Base-by-base conservation (phyloP, 345 rosid species). In the Kandelia obovata region DNA sequence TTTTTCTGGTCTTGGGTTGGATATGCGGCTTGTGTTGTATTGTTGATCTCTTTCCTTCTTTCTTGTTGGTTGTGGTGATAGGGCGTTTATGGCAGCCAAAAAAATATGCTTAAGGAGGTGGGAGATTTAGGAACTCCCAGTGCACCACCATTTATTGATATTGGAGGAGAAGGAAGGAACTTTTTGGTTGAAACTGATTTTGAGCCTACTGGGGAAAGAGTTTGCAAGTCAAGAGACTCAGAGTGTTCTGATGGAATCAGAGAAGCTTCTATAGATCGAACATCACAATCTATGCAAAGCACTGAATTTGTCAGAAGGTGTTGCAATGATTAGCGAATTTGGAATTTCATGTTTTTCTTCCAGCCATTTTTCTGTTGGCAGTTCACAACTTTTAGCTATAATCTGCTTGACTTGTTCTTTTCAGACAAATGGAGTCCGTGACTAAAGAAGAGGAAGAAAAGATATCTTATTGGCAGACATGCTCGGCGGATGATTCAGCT, bases 121-220 rank as follows among this genome's bases (percentile, higher is more conserved):
- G 85, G 69, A 62, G 89, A 84, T 74, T 63, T 88, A 49, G 90
- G 99, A 37, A 95, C 97, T 32, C 96, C 97, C 51, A 95, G 97
- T 68, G 99, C 99, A 51, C 97, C 96, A 61, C 97, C 96, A 58
- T 86, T 91, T 27, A 61, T 81, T 81, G 93, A 83, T 70, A 82
- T 20, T 58, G 87, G 77, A 62, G 68, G 78, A 52, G 88, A 87
- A 70, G 85, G 64, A 51, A 72, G 76, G 53, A 71, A 63, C 64
- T 70, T 77, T 73, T 79, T 59, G 21, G 70, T 77, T 58, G 92
- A 85, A 65, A 63, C 65, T 7, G 84, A 85, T 47, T 25, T 26
- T 49, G 79, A 81, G 56, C 76, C 76, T 55, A 69, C 62, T 21
- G 83, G 35, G 20, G 71, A 72, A 69, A 82, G 70, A 28, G 51